Evolutionary conservation across 108 stramenopile genomes (phyloP), one percentile per base, ranked within the genome.

Genomic region (Cyclostephanos tholiformis): DNA sequence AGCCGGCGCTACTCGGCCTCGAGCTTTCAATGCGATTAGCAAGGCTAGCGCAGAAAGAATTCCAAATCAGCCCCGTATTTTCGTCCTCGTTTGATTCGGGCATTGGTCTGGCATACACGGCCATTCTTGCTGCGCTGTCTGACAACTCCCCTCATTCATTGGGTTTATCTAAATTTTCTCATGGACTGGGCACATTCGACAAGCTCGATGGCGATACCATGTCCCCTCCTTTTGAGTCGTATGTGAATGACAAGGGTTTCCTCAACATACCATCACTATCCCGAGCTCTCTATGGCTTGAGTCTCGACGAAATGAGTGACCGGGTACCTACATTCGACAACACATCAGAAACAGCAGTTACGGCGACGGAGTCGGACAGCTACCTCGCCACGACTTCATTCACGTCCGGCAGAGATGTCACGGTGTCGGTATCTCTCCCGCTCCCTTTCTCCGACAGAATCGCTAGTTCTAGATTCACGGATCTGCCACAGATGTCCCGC

Each of bases 11-110:
- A 12, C 80, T 96, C 27, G 95, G 95, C 2, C 52, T 96, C 4
- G 95, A 92, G 57, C 80, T 87, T 25, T 88, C 91, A 3, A 74
- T 88, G 67, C 80, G 67, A 35, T 57, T 95, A 11, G 89, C 91
- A 63, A 78, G 84, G 13, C 67, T 90, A 49, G 89, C 86, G 9
- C 78, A 86, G 32, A 29, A 79, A 19, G 86, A 95, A 49, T 82
- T 95, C 46, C 64, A 77, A 27, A 84, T 95, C 29, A 77, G 85
- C 52, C 87, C 82, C 8, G 89, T 91, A 0, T 89, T 92, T 57
- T 89, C 91, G 6, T 89, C 88, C 10, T 88, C 86, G 0, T 91
- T 95, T 75, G 93, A 95, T 56, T 88, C 88, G 30, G 93, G 93
- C 17, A 77, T 92, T 59, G 93, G 93, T 17, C 67, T 95, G 41